Evolutionary conservation across 2,329 filamentous ascomycete genomes (phyloP).

Genomic region (Stemphylium vesicarium): DNA sequence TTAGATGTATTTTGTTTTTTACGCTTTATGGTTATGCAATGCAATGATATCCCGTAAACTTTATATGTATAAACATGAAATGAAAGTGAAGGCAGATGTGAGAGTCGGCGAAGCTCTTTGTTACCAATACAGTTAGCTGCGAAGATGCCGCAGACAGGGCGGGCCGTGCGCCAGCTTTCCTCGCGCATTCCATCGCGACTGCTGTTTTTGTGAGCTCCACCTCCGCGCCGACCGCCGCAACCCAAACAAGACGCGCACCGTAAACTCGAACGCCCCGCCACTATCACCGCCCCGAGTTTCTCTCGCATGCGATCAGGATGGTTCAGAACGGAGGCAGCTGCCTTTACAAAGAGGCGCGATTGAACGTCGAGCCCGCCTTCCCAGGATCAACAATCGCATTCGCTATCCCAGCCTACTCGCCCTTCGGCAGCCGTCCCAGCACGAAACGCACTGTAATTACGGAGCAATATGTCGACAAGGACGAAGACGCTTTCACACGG

Average conservation of each 20-base stretch:
- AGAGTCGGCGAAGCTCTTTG: neutral
- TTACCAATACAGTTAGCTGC: neutral
- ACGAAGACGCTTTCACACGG: constrained; percentile 75
- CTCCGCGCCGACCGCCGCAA: constrained; percentile 26
- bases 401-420: constrained; percentile 44
- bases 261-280: constrained; percentile 11
- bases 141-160: neutral
- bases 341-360: constrained; percentile 84
- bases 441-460: constrained; percentile 46
- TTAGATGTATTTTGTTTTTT: constrained; percentile 10
- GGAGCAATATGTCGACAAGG: constrained; percentile 57
- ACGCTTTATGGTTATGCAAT: constrained; percentile 5
- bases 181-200: constrained; percentile 32
- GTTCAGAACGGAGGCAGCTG: constrained; percentile 66
- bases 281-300: neutral
- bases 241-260: constrained; percentile 19
- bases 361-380: constrained; percentile 78
- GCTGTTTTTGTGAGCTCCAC: constrained; percentile 44
- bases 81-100: neutral
- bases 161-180: constrained; percentile 29
- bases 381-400: constrained; percentile 74
- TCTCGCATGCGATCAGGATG: constrained; percentile 71
- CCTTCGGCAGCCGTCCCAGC: constrained; percentile 40
- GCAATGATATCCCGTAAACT: constrained; percentile 5
- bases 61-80: neutral